Evolutionary conservation across 192 early-diverging fungal genomes (phyloP), one percentile per base, ranked within the genome.

Genomic region (Coemansia sp.): DNA sequence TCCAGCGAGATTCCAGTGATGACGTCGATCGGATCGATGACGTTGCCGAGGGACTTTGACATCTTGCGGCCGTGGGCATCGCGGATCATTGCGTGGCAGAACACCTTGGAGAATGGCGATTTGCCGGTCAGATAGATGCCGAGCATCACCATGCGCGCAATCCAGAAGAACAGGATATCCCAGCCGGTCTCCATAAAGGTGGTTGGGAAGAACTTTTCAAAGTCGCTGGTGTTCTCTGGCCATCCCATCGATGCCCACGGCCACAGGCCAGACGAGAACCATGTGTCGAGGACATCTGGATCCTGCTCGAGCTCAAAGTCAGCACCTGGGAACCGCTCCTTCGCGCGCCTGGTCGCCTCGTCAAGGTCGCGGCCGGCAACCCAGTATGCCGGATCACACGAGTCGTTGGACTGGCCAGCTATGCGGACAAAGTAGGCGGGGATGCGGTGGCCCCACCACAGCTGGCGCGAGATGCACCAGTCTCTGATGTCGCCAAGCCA

Each of bases 161-260:
- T 95, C 97, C 97, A 99, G 88, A 96, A 98, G 88, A 98, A 98
- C 61, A 99, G 71, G 77, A 99, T 99, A 80, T 99, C 97, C 89
- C 91, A 92, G 13, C 97, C 97, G 62, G 95, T 99, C 82, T 99
- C 97, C 25, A 99, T 83, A 25, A 99, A 65, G 3, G 86, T 78
- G 50, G 93, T 92, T 7, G 97, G 97, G 73, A 94, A 99, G 83
- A 93, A 98, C 47, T 78, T 83, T 48, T 87, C 64, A 56, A 94
- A 78, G 72, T 99, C 95, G 0, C 78, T 72, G 2, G 94, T 97
- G 81, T 87, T 86, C 50, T 94, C 85, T 31, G 97, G 95, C 97
- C 95, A 99, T 52, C 97, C 97, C 68, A 96, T 83, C 64, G 95
- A 92, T 3, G 97, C 92, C 79, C 98, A 99, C 23, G 97, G 97